Percentiles rank a stretch among this genome's conserved stretches.
Conservation (phyloP, 257 asterid species). For the Verbena officinalis region DNA sequence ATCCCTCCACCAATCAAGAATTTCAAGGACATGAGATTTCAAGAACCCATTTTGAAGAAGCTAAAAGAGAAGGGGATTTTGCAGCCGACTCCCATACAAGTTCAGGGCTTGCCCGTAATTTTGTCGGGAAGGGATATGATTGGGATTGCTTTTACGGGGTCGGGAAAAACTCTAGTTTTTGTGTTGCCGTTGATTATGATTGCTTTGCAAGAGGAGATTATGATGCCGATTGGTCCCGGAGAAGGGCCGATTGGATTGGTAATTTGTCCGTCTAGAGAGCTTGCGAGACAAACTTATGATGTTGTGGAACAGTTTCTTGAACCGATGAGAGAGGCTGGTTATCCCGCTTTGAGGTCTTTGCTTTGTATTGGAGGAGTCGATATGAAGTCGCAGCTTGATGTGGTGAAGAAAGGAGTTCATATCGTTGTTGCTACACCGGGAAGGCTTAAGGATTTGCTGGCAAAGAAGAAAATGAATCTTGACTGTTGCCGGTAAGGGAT, state of each 20-base stretch:
- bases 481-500: conserved; percentile 68
- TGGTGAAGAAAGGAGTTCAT: conserved; percentile 83
- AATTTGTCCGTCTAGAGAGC: conserved; percentile 86
- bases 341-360: conserved; percentile 79
- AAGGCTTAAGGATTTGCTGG: conserved; percentile 84
- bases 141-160: conserved; percentile 91
- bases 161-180: conserved; percentile 87
- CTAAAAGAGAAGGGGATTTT: conserved; percentile 76
- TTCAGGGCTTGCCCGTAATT: conserved; percentile 85
- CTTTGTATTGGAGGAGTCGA: conserved; percentile 95
- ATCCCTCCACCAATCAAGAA: conserved; percentile 81
- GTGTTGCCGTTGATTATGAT: conserved; percentile 85
- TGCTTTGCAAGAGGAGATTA: conserved; percentile 80
- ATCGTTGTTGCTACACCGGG: conserved; percentile 96
- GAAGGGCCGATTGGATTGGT: conserved; percentile 90
- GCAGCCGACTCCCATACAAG: conserved; percentile 93
- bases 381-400: conserved; percentile 84
- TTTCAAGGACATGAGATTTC: conserved; percentile 88
- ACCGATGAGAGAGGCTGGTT: conserved; percentile 68
- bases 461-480: conserved; percentile 86
- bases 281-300: conserved; percentile 85
- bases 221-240: conserved; percentile 84
- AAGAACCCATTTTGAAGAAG: conserved; percentile 73
- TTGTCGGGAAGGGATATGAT: conserved; percentile 89
- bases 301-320: conserved; percentile 78